Base-by-base conservation (phyloP, 1,139 yeast species). In the Blastobotrys persicus region DNA sequence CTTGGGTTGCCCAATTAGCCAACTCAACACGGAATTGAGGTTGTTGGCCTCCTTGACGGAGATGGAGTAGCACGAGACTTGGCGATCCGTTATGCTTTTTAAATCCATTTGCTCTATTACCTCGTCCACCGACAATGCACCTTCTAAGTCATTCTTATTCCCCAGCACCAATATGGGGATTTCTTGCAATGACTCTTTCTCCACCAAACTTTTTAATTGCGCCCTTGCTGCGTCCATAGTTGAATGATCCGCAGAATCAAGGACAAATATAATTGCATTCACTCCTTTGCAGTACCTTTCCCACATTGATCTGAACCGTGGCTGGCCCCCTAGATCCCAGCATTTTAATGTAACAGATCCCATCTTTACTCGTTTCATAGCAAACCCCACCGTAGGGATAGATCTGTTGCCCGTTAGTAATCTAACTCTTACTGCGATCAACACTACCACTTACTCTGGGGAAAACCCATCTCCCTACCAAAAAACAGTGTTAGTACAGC, bases 281-380 rank as follows among this genome's bases (percentile, higher is more conserved):
- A 66, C 71, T 7, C 71, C 72, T 45, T 67, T 62, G 51, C 73
- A 69, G 52, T 69, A 69, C 18, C 73, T 62, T 47, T 70, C 73
- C 73, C 73, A 69, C 73, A 69, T 68, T 34, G 70, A 60, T 44
- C 73, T 51, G 55, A 69, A 69, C 43, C 73, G 57, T 9, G 72
- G 72, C 56, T 69, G 73, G 1, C 73, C 73, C 18, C 73, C 73
- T 28, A 69, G 54, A 60, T 69, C 73, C 73, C 73, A 69, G 59
- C 72, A 69, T 57, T 69, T 69, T 26, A 69, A 56, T 20, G 70
- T 68, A 14, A 69, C 73, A 12, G 64, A 58, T n/a, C 72, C 72
- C 51, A 65, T 62, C 43, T 62, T 62, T 40, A 69, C 65, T 42
- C 67, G 55, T 48, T 68, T 68, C 70, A 69, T 66, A 9, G 72